Base-by-base conservation (phyloP, 345 rosid species). In the Rhizophora mangle region DNA sequence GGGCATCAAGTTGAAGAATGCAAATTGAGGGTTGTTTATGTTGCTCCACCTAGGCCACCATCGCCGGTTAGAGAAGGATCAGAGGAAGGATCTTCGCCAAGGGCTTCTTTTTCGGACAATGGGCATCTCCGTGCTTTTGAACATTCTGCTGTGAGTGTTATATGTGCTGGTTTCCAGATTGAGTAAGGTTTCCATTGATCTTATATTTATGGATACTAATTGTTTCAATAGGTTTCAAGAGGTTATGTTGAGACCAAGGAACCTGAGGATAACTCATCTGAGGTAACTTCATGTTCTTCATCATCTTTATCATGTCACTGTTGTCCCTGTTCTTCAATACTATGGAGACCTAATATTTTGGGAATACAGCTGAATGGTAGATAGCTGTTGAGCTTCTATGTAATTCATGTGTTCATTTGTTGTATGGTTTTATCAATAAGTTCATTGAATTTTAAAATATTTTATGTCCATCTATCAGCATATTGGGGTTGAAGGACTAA, bases 51-150 rank as follows among this genome's bases (percentile, higher is more conserved):
- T 22, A 76, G 75, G 59, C 91, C 88, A 21, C 93, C 91, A 22
- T 93, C 98, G 16, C 90, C 86, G 0, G 89, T 87, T 74, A 87
- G 79, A 19, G 87, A 88, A 85, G 98, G 80, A 13, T 89, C 96
- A 0, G 96, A 90, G 82, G 96, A 93, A 73, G 96, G 90, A 27
- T 86, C 89, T 71, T 82, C 96, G 1, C 98, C 96, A 2, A 84
- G 85, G 62, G 85, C 84, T 57, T 88, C 93, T 18, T 66, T 88
- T 13, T 88, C 92, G 0, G 96, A 87, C 61, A 83, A 81, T 69
- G 87, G 91, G 57, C 76, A 63, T 65, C 63, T 71, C 64, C 75
- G 69, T 57, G 73, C 64, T 72, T 64, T 88, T 37, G 98, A 90
- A 49, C 81, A 69, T 57, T 22, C 88, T 54, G 68, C 80, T 65